Evolutionary conservation across 225 moss, liverwort and hornwort species (phyloP).

Genomic region (Anthoceros angustus): DNA sequence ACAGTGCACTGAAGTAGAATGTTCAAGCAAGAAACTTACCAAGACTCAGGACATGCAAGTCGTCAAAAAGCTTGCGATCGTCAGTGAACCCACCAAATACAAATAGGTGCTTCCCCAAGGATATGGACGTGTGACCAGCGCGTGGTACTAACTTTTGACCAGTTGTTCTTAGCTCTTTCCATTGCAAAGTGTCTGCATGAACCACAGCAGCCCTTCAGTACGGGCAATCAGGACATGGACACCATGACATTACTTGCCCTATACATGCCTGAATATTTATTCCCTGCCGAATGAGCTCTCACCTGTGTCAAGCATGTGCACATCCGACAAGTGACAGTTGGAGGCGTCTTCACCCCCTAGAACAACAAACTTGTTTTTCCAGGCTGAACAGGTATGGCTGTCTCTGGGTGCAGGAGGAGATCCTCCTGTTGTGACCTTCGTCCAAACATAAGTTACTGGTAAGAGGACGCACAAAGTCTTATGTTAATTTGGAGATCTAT

Average conservation of each 20-base stretch:
- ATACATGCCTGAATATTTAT: background rate
- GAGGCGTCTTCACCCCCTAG: constrained; percentile 88
- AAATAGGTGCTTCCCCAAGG: constrained; percentile 70
- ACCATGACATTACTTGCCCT: background rate
- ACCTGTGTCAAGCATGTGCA: constrained; percentile 85
- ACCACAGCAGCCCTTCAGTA: constrained; percentile 5
- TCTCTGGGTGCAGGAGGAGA: constrained; percentile 75
- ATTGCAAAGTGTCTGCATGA: constrained; percentile 51
- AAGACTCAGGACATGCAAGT: constrained; percentile 89
- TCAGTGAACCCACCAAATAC: constrained; percentile 97
- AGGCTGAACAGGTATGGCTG: constrained; percentile 93
- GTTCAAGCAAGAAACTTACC: constrained; percentile 30
- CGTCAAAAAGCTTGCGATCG: constrained; percentile 92
- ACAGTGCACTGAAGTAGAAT: background rate
- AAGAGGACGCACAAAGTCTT: background rate
- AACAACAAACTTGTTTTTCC: constrained; percentile 68
- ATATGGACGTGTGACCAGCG: constrained; percentile 87
- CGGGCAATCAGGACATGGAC: too few species aligned
- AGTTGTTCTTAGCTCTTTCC: constrained; percentile 87
- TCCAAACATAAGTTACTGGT: constrained; percentile 45
- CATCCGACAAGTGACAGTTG: constrained; percentile 76
- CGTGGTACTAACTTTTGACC: constrained; percentile 94
- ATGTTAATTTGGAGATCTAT: background rate
- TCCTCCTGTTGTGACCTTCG: constrained; percentile 53
- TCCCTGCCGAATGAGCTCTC: background rate